Evolutionary conservation across 495 filamentous ascomycete genomes (phyloP), one percentile per base, ranked within the genome.

Genomic region (Diplogelasinospora grovesii): DNA sequence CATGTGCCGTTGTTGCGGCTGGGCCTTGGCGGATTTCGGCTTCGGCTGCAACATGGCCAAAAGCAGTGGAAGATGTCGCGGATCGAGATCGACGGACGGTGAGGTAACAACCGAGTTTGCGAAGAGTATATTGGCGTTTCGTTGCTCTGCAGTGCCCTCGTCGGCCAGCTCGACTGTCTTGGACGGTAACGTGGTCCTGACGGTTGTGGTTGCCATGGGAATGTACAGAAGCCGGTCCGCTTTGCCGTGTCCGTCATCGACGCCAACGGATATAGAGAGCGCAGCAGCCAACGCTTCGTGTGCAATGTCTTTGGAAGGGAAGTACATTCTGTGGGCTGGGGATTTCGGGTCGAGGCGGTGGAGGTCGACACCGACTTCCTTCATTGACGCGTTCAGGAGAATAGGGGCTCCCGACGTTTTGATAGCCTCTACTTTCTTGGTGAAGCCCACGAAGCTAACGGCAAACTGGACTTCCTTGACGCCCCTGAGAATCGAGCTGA

Each of bases 321-420:
- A 99, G 65, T 99, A 99, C 92, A 99, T 99, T 38, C 89, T 83
- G 74, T 99, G 92, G 3, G 89, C 90, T 0, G 92, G 89, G 25
- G 86, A 94, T 50, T 85, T 90, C 20, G 85, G 85, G 56, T 99
- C 93, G 43, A 99, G 79, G 11, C 92, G 80, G 58, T 97, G 84
- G 22, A 97, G 67, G 52, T 99, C 92, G 51, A 97, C 75, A 38
- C 89, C 89, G 22, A 99, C 74, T 60, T 99, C 92, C 55, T 97
- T 95, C 71, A 95, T 94, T 1, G 90, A 85, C 10, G 89, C 74
- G 48, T 90, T 94, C 40, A 97, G 63, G 35, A 83, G 82, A 2
- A 95, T 63, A 2, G 86, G 80, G 15, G 70, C 65, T 13, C 78
- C 82, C n/a, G 73, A 68, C 18, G 80, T 65, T 46, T 81, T 77